phyloP scores from a whole-genome alignment of 73 alveolate genomes.

The Tetrahymena borealis region DNA sequence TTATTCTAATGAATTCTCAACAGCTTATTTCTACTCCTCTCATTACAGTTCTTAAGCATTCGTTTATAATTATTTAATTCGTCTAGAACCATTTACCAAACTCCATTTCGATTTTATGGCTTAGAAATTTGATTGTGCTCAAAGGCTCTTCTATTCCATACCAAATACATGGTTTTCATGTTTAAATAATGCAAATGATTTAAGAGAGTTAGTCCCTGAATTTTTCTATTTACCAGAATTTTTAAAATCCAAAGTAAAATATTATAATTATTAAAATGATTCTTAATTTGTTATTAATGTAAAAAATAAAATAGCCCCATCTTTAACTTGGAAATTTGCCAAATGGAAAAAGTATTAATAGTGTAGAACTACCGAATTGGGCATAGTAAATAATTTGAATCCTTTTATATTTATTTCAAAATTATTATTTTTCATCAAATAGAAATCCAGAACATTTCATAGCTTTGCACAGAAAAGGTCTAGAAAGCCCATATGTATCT shows the following conservation, averaged over 20 bases:
- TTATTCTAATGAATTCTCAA: neutral
- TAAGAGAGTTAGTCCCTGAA: neutral
- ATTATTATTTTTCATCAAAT: neutral
- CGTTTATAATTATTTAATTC: neutral
- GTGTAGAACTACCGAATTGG: constrained; percentile 74
- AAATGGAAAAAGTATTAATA: constrained; percentile 79
- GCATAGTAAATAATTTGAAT: constrained; percentile 15
- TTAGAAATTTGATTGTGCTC: neutral
- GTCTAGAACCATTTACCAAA: neutral
- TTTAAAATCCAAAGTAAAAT: neutral
- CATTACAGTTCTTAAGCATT: neutral
- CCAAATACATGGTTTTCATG: neutral
- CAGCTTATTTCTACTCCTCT: neutral
- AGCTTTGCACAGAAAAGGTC: constrained; percentile 54
- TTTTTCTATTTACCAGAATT: neutral
- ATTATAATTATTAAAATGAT: neutral
- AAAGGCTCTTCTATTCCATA: neutral
- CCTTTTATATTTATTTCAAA: neutral
- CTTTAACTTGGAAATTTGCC: constrained; percentile 6
- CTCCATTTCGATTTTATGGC: neutral
- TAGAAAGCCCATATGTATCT: constrained; percentile 66
- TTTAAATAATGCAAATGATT: neutral
- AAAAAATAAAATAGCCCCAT: neutral
- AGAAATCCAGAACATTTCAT: constrained; percentile 68
- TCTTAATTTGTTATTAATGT: neutral